Percentiles rank a stretch among this genome's conserved stretches.
phyloP scores from a whole-genome alignment of 1,139 yeast species.

The Eremothecium coryli region DNA sequence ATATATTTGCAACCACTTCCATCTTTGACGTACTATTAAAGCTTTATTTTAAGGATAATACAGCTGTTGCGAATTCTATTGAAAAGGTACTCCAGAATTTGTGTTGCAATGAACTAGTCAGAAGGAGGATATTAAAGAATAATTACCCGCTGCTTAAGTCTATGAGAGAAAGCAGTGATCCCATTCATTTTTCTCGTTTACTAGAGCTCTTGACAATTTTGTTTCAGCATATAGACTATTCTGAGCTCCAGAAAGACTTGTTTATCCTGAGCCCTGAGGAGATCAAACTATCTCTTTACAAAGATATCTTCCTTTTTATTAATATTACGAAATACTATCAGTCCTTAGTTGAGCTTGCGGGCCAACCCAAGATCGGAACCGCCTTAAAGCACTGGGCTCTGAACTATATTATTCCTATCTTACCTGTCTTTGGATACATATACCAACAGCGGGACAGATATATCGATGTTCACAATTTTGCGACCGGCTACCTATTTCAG shows the following conservation, averaged over 20 bases:
- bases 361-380: constrained; percentile 8
- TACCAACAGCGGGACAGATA: constrained; percentile 19
- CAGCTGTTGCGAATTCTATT: constrained; percentile 26
- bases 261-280: constrained; percentile 18
- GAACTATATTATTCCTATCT: constrained; percentile 12
- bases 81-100: constrained; percentile 24
- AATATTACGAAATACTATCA: constrained; percentile 27
- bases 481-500: constrained; percentile 23
- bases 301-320: constrained; percentile 28
- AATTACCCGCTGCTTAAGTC: constrained; percentile 16
- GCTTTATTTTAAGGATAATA: constrained; percentile 17
- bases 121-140: constrained; percentile 26
- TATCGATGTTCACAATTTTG: constrained; percentile 25
- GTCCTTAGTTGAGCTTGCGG: constrained; percentile 14
- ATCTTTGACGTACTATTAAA: constrained; percentile 23
- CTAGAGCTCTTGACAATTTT: constrained; percentile 23
- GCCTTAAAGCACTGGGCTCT: constrained; percentile 18
- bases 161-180: constrained; percentile 15
- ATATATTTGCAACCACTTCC: constrained; percentile 27
- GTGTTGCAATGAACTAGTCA: constrained; percentile 23
- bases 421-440: constrained; percentile 19
- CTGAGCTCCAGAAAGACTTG: constrained; percentile 24
- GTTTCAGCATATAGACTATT: constrained; percentile 16
- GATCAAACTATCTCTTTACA: constrained; percentile 11
- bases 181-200: constrained; percentile 23